phyloP scores from a whole-genome alignment of 768 basidiomycete genomes.

The Boletus sp. region DNA sequence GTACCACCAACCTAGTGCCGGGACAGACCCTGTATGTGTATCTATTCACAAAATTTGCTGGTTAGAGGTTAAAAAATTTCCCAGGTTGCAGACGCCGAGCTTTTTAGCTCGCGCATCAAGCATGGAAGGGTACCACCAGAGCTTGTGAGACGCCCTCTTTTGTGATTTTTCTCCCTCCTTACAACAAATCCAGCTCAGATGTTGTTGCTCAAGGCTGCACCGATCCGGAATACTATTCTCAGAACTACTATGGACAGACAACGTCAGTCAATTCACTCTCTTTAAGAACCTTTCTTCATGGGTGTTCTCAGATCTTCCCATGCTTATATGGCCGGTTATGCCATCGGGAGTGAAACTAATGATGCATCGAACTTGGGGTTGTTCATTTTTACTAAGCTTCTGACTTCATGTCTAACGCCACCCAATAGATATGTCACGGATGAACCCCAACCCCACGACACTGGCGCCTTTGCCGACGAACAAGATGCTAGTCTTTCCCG shows the following conservation, averaged over 20 bases:
- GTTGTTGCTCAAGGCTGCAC: background rate
- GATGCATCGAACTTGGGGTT: constrained; percentile 11
- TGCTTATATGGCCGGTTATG: constrained; percentile 7
- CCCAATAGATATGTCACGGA: constrained; percentile 13
- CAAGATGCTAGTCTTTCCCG: background rate
- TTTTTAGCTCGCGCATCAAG: background rate
- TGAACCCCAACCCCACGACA: background rate
- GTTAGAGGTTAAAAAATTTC: background rate
- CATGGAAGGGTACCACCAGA: constrained; percentile 6
- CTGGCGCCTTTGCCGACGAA: background rate
- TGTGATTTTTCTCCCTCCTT: background rate
- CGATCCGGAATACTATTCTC: constrained; percentile 4
- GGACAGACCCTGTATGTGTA: constrained; percentile 15
- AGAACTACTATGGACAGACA: constrained; percentile 6
- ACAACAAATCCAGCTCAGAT: constrained; percentile 11
- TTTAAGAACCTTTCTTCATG: constrained; percentile 1
- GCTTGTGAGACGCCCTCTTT: constrained; percentile 14
- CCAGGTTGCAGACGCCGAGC: constrained; percentile 6
- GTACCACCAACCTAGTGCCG: background rate
- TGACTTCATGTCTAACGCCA: constrained; percentile 10
- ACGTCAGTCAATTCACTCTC: constrained; percentile 11
- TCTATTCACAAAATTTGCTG: background rate
- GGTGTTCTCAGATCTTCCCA: background rate
- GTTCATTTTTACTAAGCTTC: constrained; percentile 9
- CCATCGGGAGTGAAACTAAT: background rate